Base-by-base conservation (phyloP, 495 filamentous ascomycete species). In the Penicillium macrosclerotiorum region DNA sequence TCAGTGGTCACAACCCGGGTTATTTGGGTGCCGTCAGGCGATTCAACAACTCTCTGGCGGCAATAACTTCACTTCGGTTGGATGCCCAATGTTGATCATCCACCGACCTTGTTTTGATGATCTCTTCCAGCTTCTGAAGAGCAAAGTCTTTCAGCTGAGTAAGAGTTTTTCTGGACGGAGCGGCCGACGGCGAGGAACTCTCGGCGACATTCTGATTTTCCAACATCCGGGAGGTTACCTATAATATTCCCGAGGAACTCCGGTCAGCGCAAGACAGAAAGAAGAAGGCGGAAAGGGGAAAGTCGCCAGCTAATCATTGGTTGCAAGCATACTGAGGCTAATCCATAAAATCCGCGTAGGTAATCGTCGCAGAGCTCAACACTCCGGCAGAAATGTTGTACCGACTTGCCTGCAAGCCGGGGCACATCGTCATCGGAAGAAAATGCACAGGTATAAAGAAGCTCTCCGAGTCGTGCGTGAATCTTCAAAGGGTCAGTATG, bases 351-450 rank as follows among this genome's bases (percentile, higher is more conserved):
- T 2, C 92, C 93, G 44, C 93, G 81, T 44, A 97, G 63, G 64
- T 96, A 97, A 60, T 87, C 85, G 45, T 94, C 86, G 61, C 91
- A 96, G 22, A 98, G 79, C 69, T 98, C 93, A 46, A 97, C 80
- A 57, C 89, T 93, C 49, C 93, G 77, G 49, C 87, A 86, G 59
- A 93, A 97, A 49, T 90, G 78, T 47, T 87, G 83, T 38, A 95
- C 68, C 5, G 90, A 83, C 56, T 88, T 87, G 17, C 74, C 62
- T 48, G 91, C 70, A 37, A 75, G 69, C 49, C 79, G 78, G 30
- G 72, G 59, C 7, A 64, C 54, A 3, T 63, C 69, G 11, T 68
- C 59, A 2, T 69, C 59, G 38, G 74, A 67, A 19, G 73, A 68
- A 29, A 71, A 73, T 19, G 82, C 78, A 13, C 80, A 77, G 57